A percentile compares a stretch with the other conserved stretches of the same genome.
These are phyloP conservation scores for Lunasporangiospora selenospora DNA, from an alignment of 192 early-diverging fungal genomes.

Conservation along the genomic window DNA sequence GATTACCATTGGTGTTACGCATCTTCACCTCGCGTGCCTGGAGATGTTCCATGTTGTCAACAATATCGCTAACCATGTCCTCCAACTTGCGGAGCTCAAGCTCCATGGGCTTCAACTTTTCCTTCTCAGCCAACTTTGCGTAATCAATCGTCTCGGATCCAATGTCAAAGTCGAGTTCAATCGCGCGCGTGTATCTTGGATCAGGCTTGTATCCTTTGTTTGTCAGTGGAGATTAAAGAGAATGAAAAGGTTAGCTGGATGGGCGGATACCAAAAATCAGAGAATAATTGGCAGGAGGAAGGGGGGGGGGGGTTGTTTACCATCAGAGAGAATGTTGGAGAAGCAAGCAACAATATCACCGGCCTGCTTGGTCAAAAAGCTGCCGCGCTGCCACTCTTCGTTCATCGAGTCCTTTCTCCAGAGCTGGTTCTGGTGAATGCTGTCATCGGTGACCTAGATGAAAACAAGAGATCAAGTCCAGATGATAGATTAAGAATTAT, in stretches of 20 bases:
- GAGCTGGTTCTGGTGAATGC: constrained; percentile 72
- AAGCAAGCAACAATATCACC: constrained; percentile 88
- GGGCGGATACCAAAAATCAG: neutral
- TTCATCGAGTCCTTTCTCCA: constrained; percentile 67
- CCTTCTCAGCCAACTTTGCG: constrained; percentile 67
- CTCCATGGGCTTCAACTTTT: constrained; percentile 90
- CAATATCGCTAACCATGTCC: constrained; percentile 75
- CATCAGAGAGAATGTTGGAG: constrained; percentile 70
- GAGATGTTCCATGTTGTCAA: constrained; percentile 86
- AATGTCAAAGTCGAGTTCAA: constrained; percentile 83
- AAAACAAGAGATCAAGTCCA: neutral
- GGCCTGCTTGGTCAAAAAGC: constrained; percentile 87
- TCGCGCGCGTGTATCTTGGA: constrained; percentile 60
- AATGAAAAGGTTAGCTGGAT: neutral
- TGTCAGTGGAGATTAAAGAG: neutral
- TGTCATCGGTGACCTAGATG: constrained; percentile 75
- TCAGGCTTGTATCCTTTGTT: constrained; percentile 56
- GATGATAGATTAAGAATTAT: neutral
- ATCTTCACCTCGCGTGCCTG: constrained; percentile 82
- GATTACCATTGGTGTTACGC: constrained; percentile 87
- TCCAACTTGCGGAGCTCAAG: constrained; percentile 86
- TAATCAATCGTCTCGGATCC: constrained; percentile 88
- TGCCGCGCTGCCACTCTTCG: constrained; percentile 65
- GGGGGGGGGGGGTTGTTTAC: constrained; percentile 34
- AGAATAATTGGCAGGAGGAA: neutral